A percentile compares a stretch with the other conserved stretches of the same genome.
Conservation (phyloP, 75 land plant genomes). For the Ceratopteris richardii region DNA sequence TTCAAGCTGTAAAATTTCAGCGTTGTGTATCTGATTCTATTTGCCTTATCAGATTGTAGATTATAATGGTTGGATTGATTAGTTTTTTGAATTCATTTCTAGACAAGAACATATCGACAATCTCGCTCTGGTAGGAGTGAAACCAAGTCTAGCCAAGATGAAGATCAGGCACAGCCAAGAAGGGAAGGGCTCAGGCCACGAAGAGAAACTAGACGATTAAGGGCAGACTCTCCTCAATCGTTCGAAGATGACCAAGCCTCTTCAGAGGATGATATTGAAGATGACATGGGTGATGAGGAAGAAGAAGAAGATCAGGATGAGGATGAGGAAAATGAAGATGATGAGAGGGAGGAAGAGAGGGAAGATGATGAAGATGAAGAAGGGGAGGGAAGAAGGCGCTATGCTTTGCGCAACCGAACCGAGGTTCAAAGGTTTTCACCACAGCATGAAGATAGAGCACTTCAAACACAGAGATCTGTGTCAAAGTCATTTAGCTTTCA, state of each 20-base stretch:
- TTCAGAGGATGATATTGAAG: conserved; percentile 62
- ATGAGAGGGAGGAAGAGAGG: conserved; percentile 55
- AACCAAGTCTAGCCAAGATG: conserved; percentile 45
- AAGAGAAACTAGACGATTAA: conserved; percentile 28
- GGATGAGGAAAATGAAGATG: conserved; percentile 47
- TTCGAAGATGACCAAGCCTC: conserved; percentile 48
- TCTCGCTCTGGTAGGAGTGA: conserved; percentile 22
- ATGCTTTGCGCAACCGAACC: conserved; percentile 83
- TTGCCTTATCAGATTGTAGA: too few relatives aligned
- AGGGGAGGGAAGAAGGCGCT: conserved; percentile 77
- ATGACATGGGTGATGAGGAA: conserved; percentile 30
- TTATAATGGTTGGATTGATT: not conserved
- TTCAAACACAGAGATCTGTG: conserved; percentile 35
- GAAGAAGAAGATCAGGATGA: conserved; percentile 45
- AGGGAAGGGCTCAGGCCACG: conserved; percentile 92
- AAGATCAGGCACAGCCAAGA: conserved; percentile 46
- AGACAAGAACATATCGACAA: conserved; percentile 43
- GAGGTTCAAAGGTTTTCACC: conserved; percentile 75
- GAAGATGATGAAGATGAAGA: conserved; percentile 89
- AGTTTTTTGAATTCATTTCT: too few relatives aligned
- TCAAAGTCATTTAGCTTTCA: conserved; percentile 59
- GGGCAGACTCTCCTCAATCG: conserved; percentile 41
- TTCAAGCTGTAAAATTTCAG: too few relatives aligned
- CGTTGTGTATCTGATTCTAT: too few relatives aligned
- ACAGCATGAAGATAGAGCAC: conserved; percentile 50